A percentile compares a stretch with the other conserved stretches of the same genome.
Conservation (phyloP, 805 yeast species). For the Wickerhamomyces rabaulensis region DNA sequence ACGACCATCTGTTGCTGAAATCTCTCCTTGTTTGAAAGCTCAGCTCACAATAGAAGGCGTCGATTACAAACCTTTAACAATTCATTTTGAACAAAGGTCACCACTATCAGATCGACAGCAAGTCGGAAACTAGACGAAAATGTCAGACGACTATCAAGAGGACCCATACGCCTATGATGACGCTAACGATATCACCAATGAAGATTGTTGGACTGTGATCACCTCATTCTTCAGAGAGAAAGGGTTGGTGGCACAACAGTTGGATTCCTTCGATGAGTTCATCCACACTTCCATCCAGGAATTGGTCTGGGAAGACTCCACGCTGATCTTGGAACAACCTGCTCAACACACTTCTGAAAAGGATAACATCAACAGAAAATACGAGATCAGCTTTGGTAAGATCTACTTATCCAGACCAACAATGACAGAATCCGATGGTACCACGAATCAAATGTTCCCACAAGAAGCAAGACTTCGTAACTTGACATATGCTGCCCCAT, state of each 20-base stretch:
- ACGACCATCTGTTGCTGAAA: not conserved
- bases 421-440: conserved; percentile 99
- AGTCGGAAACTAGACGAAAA: not conserved
- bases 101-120: not conserved
- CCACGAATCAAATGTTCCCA: conserved; percentile 97
- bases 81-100: not conserved
- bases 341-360: conserved; percentile 93
- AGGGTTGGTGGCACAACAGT: conserved; percentile 95
- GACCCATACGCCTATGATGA: conserved; percentile 60
- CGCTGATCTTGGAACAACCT: conserved; percentile 91
- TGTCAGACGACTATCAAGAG: conserved; percentile 31
- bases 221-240: conserved; percentile 94
- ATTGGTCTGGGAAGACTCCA: conserved; percentile 92
- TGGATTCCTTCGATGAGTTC: conserved; percentile 97
- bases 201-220: conserved; percentile 98
- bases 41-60: not conserved
- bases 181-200: conserved; percentile 71
- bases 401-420: conserved; percentile 95
- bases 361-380: conserved; percentile 86
- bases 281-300: conserved; percentile 96
- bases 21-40: not conserved
- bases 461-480: conserved; percentile 97
- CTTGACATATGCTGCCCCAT: conserved; percentile 91
- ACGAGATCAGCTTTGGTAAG: conserved; percentile 96
- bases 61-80: not conserved